phyloP scores from a whole-genome alignment of 495 filamentous ascomycete genomes.

The Clavariopsis aquatica region DNA sequence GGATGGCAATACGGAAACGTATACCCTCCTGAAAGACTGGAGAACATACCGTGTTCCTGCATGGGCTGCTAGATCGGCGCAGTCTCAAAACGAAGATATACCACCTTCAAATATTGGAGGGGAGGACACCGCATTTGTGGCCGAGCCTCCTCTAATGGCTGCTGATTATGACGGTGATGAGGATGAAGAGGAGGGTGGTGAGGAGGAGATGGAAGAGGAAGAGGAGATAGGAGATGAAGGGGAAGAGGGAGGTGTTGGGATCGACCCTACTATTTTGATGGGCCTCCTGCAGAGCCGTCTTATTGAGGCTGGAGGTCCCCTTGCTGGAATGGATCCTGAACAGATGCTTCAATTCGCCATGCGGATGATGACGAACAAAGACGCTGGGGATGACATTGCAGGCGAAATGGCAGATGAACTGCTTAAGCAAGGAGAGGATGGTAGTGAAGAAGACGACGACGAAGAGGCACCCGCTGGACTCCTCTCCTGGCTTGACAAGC shows the following conservation, averaged over 20 bases:
- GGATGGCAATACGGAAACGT: constrained; percentile 18
- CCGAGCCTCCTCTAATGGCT: constrained; percentile 1
- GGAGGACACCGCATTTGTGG: background rate
- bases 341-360: constrained; percentile 42
- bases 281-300: constrained; percentile 37
- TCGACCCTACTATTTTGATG: constrained; percentile 41
- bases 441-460: constrained; percentile 21
- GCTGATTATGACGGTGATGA: constrained; percentile 18
- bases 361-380: constrained; percentile 41
- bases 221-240: constrained; percentile 24
- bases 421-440: constrained; percentile 36
- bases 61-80: constrained; percentile 1
- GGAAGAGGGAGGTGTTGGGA: constrained; percentile 14
- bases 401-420: constrained; percentile 41
- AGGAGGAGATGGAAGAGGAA: no score
- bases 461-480: constrained; percentile 10
- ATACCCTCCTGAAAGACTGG: constrained; percentile 46
- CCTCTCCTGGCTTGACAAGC: constrained; percentile 19
- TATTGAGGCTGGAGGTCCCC: constrained; percentile 35
- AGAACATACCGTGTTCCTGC: constrained; percentile 24
- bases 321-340: constrained; percentile 40
- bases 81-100: background rate
- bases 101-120: background rate
- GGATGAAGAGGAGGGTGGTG: constrained; percentile 17
- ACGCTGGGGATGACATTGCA: constrained; percentile 41